Evolutionary conservation across 2,329 filamentous ascomycete species (phyloP), one percentile per base, ranked within the genome.

Genomic region (Hymenoscyphus fraxineus): DNA sequence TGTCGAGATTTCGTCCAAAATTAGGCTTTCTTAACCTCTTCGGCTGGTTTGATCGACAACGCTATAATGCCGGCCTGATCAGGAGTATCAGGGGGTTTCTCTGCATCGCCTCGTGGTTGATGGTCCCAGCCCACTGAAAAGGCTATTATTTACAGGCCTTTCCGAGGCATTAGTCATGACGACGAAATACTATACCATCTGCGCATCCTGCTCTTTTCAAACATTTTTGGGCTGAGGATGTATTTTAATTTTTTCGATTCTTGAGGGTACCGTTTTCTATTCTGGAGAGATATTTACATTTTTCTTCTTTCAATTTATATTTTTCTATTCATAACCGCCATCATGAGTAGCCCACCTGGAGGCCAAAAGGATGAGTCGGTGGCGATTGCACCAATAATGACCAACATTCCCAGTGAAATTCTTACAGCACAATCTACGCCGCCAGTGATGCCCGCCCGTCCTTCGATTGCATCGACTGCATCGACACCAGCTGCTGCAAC

Each of bases 31-130:
- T 19, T 32, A 40, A 38, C 39, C 39, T 39, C 56, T 63, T 47
- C n/a, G 40, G 32, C 60, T 27, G 60, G 60, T 62, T 57, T 62
- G 60, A 62, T 62, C 60, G 22, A 22, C 51, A 38, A 57, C 40
- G 57, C 60, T 40, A 12, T 54, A 51, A 60, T 60, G 59, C 59
- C 32, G 16, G 32, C 27, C 22, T n/a, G 47, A 39, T 22, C 47
- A 54, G 47, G 47, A 22, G 47, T 35, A 6, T 35, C 35, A 35
- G 35, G 58, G 58, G 31, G 15, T 41, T 32, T 19, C 31, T 54
- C 44, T 47, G 41, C 31, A 32, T 15, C 39, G 58, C 58, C 58
- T 44, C 41, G 59, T 61, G 59, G 59, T 47, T 61, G 59, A 56
- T 44, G 38, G 44, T 44, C 44, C 39, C 27, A 44, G 13, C 55